These are phyloP conservation scores for Inosperma sp. DNA, from an alignment of 768 basidiomycete species.

Conservation along the genomic window DNA sequence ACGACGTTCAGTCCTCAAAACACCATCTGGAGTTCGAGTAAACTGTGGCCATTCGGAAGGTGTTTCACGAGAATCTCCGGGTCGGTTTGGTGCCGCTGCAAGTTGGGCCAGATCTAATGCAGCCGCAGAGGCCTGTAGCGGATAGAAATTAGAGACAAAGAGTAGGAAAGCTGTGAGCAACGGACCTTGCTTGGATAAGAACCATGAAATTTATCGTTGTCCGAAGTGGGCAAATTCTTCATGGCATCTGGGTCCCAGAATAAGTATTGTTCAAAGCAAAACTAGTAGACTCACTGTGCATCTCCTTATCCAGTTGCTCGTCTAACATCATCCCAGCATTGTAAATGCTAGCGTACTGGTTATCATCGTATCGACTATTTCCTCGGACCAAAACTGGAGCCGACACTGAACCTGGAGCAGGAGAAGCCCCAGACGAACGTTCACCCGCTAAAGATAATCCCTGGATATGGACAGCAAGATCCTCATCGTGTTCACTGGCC, in stretches of 20 bases:
- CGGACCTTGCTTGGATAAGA: conserved; percentile 63
- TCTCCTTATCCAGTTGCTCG: conserved; percentile 89
- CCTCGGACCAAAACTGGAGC: conserved; percentile 52
- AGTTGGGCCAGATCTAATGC: conserved; percentile 91
- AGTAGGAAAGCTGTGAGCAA: conserved; percentile 4
- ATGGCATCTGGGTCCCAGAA: conserved; percentile 62
- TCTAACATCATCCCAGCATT: conserved; percentile 90
- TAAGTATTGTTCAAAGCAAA: conserved; percentile 4
- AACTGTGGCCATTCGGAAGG: conserved; percentile 96
- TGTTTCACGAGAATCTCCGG: conserved; percentile 58
- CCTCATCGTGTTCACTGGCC: conserved; percentile 82
- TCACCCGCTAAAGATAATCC: conserved; percentile 67
- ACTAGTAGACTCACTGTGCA: conserved; percentile 68
- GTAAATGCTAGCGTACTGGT: conserved; percentile 62
- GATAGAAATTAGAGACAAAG: conserved; percentile 9
- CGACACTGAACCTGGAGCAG: conserved; percentile 47
- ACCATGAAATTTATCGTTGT: conserved; percentile 79
- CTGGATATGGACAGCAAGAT: conserved; percentile 71
- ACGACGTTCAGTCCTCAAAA: conserved; percentile 58
- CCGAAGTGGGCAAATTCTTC: conserved; percentile 80
- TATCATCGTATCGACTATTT: conserved; percentile 49
- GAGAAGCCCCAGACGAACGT: conserved; percentile 51
- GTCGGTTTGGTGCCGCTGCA: conserved; percentile 67
- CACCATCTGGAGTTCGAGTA: conserved; percentile 57
- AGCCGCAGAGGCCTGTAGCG: conserved; percentile 86